These are phyloP conservation scores for Blastobotrys buckinghamii DNA, from an alignment of 1,139 yeast species.

Conservation along the genomic window DNA sequence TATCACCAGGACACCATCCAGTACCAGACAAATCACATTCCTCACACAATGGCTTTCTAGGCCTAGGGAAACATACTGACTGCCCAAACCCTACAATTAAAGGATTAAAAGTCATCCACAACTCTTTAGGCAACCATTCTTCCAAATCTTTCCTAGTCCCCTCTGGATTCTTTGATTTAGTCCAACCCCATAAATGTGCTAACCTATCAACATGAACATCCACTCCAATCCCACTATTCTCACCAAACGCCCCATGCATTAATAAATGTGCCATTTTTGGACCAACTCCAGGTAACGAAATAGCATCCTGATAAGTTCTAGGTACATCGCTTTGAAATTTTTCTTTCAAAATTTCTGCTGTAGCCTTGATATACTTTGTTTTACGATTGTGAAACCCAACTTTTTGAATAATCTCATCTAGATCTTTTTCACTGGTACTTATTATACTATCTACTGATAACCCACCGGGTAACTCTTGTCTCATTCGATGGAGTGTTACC, in stretches of 20 bases:
- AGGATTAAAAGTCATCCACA: slow-evolving; percentile 85
- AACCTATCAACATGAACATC: slow-evolving; percentile 88
- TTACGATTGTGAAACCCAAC: slow-evolving; percentile 88
- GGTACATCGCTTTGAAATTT: slow-evolving; percentile 57
- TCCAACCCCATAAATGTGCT: slow-evolving; percentile 82
- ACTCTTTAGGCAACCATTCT: slow-evolving; percentile 62
- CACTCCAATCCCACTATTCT: slow-evolving; percentile 78
- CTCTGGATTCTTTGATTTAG: slow-evolving; percentile 50
- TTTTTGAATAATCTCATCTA: slow-evolving; percentile 62
- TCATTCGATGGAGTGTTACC: slow-evolving; percentile 60
- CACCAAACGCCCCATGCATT: slow-evolving; percentile 75
- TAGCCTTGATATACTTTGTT: slow-evolving; percentile 59
- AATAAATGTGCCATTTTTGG: slow-evolving; percentile 90
- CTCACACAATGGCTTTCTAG: slow-evolving; percentile 58
- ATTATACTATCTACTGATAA: slow-evolving; percentile 37
- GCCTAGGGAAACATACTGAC: slow-evolving; percentile 64
- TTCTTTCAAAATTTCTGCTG: slow-evolving; percentile 49
- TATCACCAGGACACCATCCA: slow-evolving; percentile 40
- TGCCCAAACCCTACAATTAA: slow-evolving; percentile 92
- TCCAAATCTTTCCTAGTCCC: slow-evolving; percentile 63
- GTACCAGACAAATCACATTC: slow-evolving; percentile 54
- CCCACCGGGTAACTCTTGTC: slow-evolving; percentile 35
- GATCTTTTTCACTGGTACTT: slow-evolving; percentile 46
- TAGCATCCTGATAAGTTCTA: slow-evolving; percentile 56
- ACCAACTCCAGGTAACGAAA: slow-evolving; percentile 84